Conservation (phyloP, 805 yeast species). For the Deakozyma indianensis region DNA sequence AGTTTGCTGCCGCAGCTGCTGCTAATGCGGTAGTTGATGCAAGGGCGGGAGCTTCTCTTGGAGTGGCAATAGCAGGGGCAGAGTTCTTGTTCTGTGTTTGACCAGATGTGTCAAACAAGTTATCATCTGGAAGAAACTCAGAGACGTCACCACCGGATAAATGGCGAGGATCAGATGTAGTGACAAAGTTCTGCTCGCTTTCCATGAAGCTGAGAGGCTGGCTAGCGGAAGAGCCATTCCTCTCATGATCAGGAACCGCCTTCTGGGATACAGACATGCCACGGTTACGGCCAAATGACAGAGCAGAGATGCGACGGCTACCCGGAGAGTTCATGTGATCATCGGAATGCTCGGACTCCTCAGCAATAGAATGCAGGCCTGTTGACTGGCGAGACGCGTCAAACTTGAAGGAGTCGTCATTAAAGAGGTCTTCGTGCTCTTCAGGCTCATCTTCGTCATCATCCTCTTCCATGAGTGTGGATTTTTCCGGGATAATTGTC, state of each 20-base stretch:
- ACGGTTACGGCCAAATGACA: not conserved
- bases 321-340: not conserved
- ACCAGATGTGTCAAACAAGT: not conserved
- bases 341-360: slow-evolving; percentile 2
- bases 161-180: not conserved
- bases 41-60: not conserved
- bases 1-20: not conserved
- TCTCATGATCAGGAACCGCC: not conserved
- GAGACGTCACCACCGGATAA: not conserved
- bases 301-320: not conserved
- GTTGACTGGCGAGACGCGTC: slow-evolving; percentile 1
- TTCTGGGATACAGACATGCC: not conserved
- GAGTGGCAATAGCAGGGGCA: not conserved
- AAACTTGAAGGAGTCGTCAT: slow-evolving; percentile 3
- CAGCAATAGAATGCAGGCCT: slow-evolving; percentile 4
- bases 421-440: slow-evolving; percentile 8
- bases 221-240: not conserved
- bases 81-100: not conserved
- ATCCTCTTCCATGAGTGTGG: slow-evolving; percentile 77
- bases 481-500: slow-evolving; percentile 71
- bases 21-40: not conserved
- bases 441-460: slow-evolving; percentile 55
- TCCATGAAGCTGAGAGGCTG: not conserved
- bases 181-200: not conserved
- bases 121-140: not conserved